Evolutionary conservation across 371 early-diverging fungal species (phyloP), one percentile per base, ranked within the genome.

Genomic region (Dichotomocladium elegans): DNA sequence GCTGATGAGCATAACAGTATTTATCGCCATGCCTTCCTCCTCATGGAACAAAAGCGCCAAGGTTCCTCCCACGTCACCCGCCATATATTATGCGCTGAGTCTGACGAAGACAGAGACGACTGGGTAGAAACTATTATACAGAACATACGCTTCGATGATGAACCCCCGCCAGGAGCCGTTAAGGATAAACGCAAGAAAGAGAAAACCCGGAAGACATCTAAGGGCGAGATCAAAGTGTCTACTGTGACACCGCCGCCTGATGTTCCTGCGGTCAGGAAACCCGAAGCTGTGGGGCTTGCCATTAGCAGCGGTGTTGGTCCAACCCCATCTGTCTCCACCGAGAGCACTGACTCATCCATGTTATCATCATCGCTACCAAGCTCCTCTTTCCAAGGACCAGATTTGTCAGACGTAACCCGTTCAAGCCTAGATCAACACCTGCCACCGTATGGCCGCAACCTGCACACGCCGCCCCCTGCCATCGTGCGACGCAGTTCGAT

Each of bases 61-160:
- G 75, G 77, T 25, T 85, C 85, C 25, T 82, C 80, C 29, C 79
- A 83, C 28, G 70, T 80, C 4, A 72, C 68, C 10, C 72, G 87
- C 1, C 92, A 92, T 62, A 86, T 93, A 22, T 82, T 96, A 21
- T 93, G 91, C 64, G 93, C 94, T 7, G 91, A 90, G 27, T 89
- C 86, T 14, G 94, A 93, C 47, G 72, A 75, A 45, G 95, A 96
- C 53, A 81, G 95, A 33, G 94, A 94, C 58, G 86, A 83, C 27
- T 96, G 94, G 94, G 87, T 94, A 0, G 80, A 81, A 46, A 84
- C 87, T 0, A 53, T 90, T 8, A 50, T 79, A 26, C 63, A 70
- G n/a, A 72, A 83, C 35, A 76, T 83, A 28, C 61, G 63, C 26
- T 52, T 64, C 19, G 63, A 52, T 10, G 65, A 68, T 14, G 48